Evolutionary conservation across 2,329 filamentous ascomycete genomes (phyloP).

Genomic region (Dryadomyces sulphureus): DNA sequence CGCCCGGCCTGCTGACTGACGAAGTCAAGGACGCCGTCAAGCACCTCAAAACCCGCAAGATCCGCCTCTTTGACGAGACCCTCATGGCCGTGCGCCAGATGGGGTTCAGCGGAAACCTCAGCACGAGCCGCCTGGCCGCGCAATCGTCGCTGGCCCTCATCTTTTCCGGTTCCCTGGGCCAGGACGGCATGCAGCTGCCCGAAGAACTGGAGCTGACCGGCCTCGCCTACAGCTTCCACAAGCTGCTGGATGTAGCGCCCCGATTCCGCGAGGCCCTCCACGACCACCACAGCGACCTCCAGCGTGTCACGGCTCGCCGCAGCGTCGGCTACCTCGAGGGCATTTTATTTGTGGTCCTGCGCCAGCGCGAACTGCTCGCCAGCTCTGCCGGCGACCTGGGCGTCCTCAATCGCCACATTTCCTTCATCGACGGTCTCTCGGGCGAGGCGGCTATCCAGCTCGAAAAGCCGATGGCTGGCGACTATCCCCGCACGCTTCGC

Average conservation of each 20-base stretch:
- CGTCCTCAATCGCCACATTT: constrained; percentile 7
- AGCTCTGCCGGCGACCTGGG: neutral
- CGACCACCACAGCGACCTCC: constrained; percentile 75
- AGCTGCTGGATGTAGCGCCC: constrained; percentile 58
- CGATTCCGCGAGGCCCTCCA: constrained; percentile 50
- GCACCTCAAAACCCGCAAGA: constrained; percentile 81
- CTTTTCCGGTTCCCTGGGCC: constrained; percentile 37
- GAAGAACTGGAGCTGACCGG: constrained; percentile 17
- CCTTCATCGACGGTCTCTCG: constrained; percentile 1
- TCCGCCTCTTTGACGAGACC: constrained; percentile 79
- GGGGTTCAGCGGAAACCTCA: constrained; percentile 76
- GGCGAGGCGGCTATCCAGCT: neutral
- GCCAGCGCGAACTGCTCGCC: constrained; percentile 40
- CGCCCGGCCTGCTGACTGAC: constrained; percentile 64
- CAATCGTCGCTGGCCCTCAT: constrained; percentile 60
- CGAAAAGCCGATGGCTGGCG: constrained; percentile 11
- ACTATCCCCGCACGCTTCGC: constrained; percentile 16
- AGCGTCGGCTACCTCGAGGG: constrained; percentile 81
- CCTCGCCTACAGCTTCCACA: constrained; percentile 63
- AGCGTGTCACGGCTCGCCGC: constrained; percentile 60
- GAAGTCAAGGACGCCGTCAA: constrained; percentile 76
- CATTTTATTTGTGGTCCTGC: constrained; percentile 50
- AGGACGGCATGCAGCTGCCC: constrained; percentile 19
- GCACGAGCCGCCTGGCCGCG: constrained; percentile 53
- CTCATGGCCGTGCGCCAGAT: constrained; percentile 72